A percentile compares a stretch with the other conserved stretches of the same genome.
phyloP scores from a whole-genome alignment of 768 basidiomycete species.

The Rhizopogon rudus region DNA sequence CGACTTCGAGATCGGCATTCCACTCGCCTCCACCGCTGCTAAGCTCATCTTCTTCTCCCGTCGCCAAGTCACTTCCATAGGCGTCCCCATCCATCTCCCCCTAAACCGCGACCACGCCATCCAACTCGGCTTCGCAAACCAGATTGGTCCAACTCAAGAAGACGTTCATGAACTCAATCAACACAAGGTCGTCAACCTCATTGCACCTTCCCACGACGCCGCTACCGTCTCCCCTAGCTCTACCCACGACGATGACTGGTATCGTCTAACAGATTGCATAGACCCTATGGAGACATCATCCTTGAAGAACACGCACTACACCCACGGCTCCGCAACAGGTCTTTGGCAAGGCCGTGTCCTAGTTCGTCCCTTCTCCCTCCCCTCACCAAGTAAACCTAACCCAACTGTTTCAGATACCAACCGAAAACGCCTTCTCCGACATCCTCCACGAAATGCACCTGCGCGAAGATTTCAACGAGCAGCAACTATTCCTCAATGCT shows the following conservation, averaged over 20 bases:
- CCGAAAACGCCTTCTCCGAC: constrained; percentile 10
- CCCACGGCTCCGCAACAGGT: constrained; percentile 48
- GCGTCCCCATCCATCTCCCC: constrained; percentile 33
- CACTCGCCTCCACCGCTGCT: constrained; percentile 52
- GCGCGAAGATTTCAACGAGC: constrained; percentile 30
- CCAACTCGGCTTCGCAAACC: constrained; percentile 17
- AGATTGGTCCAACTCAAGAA: constrained; percentile 44
- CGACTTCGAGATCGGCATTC: constrained; percentile 24
- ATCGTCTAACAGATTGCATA: constrained; percentile 43
- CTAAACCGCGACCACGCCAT: constrained; percentile 26
- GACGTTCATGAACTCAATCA: constrained; percentile 58
- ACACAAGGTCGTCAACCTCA: constrained; percentile 31
- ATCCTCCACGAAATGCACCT: constrained; percentile 18
- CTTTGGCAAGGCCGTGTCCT: constrained; percentile 61
- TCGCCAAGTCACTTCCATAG: constrained; percentile 43
- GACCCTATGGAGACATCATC: constrained; percentile 28
- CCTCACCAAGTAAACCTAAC: neutral
- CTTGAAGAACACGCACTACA: constrained; percentile 34
- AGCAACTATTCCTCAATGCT: constrained; percentile 30
- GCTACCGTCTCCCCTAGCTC: constrained; percentile 32
- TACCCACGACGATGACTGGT: constrained; percentile 56
- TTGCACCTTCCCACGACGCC: constrained; percentile 5
- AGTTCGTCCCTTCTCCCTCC: constrained; percentile 31
- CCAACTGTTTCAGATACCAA: constrained; percentile 12
- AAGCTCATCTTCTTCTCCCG: constrained; percentile 60